A percentile compares a stretch with the other conserved stretches of the same genome.
Evolutionary conservation across 306 rosid genomes (phyloP).

Genomic region (Canavalia ensiformis): DNA sequence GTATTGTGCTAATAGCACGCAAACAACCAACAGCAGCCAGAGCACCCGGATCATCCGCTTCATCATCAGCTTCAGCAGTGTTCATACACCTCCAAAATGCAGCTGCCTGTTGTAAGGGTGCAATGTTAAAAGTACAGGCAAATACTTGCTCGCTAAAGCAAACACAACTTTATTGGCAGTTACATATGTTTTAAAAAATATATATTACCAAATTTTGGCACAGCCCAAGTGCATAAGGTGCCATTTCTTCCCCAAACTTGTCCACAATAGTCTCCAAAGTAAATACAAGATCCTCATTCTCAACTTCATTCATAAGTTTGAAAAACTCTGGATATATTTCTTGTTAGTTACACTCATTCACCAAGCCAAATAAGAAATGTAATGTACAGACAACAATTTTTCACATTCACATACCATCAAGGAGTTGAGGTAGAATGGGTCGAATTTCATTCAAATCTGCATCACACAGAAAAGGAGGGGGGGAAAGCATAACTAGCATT

Average conservation of each 20-base stretch:
- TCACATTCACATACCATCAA: slow-evolving; percentile 76
- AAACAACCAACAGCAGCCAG: slow-evolving; percentile 96
- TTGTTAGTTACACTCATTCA: slow-evolving; percentile 25
- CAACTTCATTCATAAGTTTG: slow-evolving; percentile 97
- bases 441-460: slow-evolving; percentile 96
- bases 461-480: slow-evolving; percentile 36
- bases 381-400: slow-evolving; percentile 3
- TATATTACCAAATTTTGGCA: slow-evolving; percentile 89
- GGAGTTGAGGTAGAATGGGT: slow-evolving; percentile 91
- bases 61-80: slow-evolving; percentile 92
- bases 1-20: slow-evolving; percentile 95
- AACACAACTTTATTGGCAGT: slow-evolving; percentile 17
- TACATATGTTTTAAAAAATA: not conserved
- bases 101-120: slow-evolving; percentile 62
- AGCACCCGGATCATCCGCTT: slow-evolving; percentile 92
- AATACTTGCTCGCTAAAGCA: slow-evolving; percentile 14
- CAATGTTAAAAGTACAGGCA: slow-evolving; percentile 19
- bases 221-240: slow-evolving; percentile 94
- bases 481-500: not conserved
- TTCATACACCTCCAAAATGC: slow-evolving; percentile 98
- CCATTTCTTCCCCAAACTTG: slow-evolving; percentile 98
- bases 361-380: slow-evolving; percentile 34
- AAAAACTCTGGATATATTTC: slow-evolving; percentile 74
- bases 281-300: slow-evolving; percentile 96
- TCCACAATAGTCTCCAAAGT: slow-evolving; percentile 98